Percentiles rank a stretch among this genome's conserved stretches.
Conservation (phyloP, 345 rosid genomes). For the Syzygium oleosum region DNA sequence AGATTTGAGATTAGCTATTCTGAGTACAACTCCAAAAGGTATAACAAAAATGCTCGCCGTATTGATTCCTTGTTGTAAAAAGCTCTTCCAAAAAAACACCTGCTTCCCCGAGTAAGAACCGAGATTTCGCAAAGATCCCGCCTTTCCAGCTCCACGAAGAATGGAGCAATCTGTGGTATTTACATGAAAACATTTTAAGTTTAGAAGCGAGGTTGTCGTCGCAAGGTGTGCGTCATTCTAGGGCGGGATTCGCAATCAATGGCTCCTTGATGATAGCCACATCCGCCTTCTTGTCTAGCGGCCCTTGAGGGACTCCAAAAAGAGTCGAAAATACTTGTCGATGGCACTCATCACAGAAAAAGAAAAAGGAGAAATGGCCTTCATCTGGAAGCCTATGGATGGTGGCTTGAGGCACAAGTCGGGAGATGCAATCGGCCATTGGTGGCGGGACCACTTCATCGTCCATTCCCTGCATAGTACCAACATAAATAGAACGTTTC, state of each 20-base stretch:
- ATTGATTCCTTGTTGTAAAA: not conserved
- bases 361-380: constrained; percentile 85
- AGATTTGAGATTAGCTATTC: not conserved
- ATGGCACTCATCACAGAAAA: constrained; percentile 78
- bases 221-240: constrained; percentile 10
- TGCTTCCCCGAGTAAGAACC: not conserved
- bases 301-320: constrained; percentile 62
- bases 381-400: constrained; percentile 63
- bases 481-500: not conserved
- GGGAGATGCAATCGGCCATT: constrained; percentile 52
- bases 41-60: not conserved
- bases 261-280: constrained; percentile 4
- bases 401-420: constrained; percentile 62
- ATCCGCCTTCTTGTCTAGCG: constrained; percentile 24
- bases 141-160: constrained; percentile 10
- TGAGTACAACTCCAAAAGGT: not conserved
- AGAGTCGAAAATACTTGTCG: constrained; percentile 56
- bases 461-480: constrained; percentile 60
- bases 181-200: constrained; percentile 11
- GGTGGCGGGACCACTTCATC: constrained; percentile 64
- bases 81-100: not conserved
- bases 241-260: constrained; percentile 4
- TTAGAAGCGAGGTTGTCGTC: not conserved
- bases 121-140: not conserved
- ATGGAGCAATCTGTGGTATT: constrained; percentile 31